Evolutionary conservation across 371 early-diverging fungal genomes (phyloP).

Genomic region (Apophysomyces ossiformis): DNA sequence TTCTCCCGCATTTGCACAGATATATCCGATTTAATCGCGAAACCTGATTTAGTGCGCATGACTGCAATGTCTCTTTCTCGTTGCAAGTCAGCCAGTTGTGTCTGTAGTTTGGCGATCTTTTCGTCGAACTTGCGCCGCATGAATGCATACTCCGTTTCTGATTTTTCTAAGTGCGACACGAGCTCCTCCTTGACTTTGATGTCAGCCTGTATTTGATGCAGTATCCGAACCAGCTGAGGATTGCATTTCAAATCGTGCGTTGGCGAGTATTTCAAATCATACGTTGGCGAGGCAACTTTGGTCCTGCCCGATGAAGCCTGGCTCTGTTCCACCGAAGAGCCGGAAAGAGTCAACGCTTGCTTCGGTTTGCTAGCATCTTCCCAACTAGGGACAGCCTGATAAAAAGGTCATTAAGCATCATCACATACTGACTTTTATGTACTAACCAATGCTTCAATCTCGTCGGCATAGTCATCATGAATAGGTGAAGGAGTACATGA

Average conservation of each 20-base stretch:
- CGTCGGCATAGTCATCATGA: constrained; percentile 33
- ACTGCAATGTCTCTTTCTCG: constrained; percentile 68
- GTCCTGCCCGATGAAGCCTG: constrained; percentile 15
- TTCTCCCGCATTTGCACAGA: constrained; percentile 39
- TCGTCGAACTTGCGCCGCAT: constrained; percentile 77
- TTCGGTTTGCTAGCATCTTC: constrained; percentile 26
- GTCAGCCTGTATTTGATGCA: constrained; percentile 74
- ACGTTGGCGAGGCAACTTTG: constrained; percentile 5
- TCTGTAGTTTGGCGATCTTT: constrained; percentile 63
- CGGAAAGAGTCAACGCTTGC: constrained; percentile 4
- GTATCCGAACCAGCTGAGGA: constrained; percentile 53
- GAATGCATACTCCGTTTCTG: constrained; percentile 58
- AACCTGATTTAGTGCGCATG: constrained; percentile 42
- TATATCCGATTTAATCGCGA: constrained; percentile 30
- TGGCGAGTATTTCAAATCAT: constrained; percentile 14
- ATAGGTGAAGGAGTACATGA: constrained; percentile 42
- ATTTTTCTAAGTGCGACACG: constrained; percentile 57
- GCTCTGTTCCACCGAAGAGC: constrained; percentile 5
- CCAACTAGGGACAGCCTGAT: constrained; percentile 44
- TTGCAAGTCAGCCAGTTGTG: constrained; percentile 61
- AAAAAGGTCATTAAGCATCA: background rate
- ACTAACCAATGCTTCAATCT: constrained; percentile 39
- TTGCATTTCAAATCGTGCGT: constrained; percentile 26
- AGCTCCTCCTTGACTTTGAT: constrained; percentile 70
- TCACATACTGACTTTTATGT: background rate